phyloP scores from a whole-genome alignment of 495 filamentous ascomycete genomes.

The Aspergillus bertholletiae region DNA sequence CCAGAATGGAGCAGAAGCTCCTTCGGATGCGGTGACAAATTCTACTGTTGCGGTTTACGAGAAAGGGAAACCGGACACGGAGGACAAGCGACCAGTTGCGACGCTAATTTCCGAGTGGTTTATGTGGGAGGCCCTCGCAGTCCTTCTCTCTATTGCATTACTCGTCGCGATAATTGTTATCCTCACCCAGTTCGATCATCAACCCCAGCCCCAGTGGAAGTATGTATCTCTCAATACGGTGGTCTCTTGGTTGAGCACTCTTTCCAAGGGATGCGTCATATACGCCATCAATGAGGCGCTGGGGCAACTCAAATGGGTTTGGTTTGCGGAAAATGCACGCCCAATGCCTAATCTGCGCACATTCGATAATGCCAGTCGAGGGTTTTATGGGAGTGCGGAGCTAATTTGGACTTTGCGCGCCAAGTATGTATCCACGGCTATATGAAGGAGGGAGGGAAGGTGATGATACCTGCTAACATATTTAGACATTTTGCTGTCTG shows the following conservation, averaged over 20 bases:
- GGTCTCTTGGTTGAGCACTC: constrained; percentile 14
- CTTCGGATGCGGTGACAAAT: no score
- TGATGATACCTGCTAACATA: not conserved
- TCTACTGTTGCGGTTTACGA: no score
- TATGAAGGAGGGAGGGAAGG: no score
- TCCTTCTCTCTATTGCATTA: no score
- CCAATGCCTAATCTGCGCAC: constrained; percentile 5
- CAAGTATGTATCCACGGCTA: not conserved
- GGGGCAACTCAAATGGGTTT: constrained; percentile 19
- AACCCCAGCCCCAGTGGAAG: constrained; percentile 10
- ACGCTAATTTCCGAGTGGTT: no score
- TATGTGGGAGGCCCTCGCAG: no score
- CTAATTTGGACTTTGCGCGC: constrained; percentile 1
- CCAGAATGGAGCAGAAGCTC: no score
- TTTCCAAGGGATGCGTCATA: constrained; percentile 9
- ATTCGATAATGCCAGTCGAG: constrained; percentile 17
- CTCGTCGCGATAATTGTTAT: constrained; percentile 2
- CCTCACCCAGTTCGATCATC: not conserved
- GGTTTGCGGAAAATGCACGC: constrained; percentile 11
- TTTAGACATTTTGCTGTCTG: constrained; percentile 6
- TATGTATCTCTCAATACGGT: constrained; percentile 15
- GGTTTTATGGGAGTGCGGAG: constrained; percentile 1
- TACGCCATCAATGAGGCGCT: constrained; percentile 10
- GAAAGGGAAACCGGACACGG: no score
- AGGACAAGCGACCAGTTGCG: no score